Evolutionary conservation across 2,329 filamentous ascomycete genomes (phyloP), one percentile per base, ranked within the genome.

Genomic region (Diplodia sapinea): DNA sequence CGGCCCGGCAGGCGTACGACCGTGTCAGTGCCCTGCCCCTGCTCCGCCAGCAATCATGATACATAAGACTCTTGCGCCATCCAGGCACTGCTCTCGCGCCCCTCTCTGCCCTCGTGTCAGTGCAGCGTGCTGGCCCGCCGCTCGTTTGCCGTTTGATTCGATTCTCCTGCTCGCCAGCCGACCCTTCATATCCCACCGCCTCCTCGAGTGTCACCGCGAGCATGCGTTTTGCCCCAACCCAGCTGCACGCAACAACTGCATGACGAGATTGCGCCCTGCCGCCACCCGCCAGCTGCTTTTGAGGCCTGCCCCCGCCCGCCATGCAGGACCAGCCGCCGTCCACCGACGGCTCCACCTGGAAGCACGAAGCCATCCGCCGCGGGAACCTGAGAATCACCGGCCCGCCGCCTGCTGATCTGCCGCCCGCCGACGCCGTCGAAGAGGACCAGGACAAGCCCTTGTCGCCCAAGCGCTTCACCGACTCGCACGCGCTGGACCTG

Each of bases 351-450:
- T 76, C 77, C 8, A 78, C 75, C 70, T 79, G 76, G 77, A 79
- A 79, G 71, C 76, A 76, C 0, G 78, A 78, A 65, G 78, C 78
- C 2, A 79, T 79, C 52, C 73, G 78, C 13, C 74, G 75, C 63
- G 78, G 78, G 2, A 71, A 78, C 64, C 70, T 79, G 50, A 78
- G 79, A 67, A 79, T 79, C 61, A 78, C 75, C 63, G 76, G 77
- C 7, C 78, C 78, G 11, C 74, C 79, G 63, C 78, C 77, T 17
- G 40, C 57, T 40, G 57, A 62, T 20, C 57, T 62, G 26, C 57
- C 57, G 40, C 65, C 47, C 20, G 65, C 51, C 17, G 65, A 51
- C 40, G 31, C 47, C 47, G 51, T 43, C 56, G 49, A 52, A 12
- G 65, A 54, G 12, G 57, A 63, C 33, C 55, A 54, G 15, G 57